phyloP scores from a whole-genome alignment of 768 basidiomycete genomes.

The Phylloporus arenicola region DNA sequence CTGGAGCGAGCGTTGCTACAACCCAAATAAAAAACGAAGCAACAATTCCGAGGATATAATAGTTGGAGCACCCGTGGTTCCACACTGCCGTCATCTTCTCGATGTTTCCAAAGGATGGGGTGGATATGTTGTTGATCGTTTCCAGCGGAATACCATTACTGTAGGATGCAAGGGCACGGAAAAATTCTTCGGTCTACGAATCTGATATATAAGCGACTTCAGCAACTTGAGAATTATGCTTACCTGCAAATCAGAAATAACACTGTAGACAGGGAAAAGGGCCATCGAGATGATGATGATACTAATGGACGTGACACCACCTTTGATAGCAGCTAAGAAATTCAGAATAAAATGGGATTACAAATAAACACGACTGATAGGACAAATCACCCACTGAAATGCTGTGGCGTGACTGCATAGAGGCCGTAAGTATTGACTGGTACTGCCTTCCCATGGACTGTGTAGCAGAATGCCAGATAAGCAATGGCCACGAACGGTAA shows the following conservation, averaged over 20 bases:
- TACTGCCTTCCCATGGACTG: slow-evolving; percentile 17
- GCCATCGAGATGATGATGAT: slow-evolving; percentile 28
- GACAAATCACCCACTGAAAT: slow-evolving; percentile 13
- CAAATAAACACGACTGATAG: background rate
- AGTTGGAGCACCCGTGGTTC: slow-evolving; percentile 17
- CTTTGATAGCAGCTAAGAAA: slow-evolving; percentile 22
- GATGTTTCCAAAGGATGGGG: slow-evolving; percentile 16
- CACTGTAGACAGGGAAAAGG: slow-evolving; percentile 18
- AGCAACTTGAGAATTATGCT: background rate
- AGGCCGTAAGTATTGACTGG: slow-evolving; percentile 24
- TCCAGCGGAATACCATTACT: slow-evolving; percentile 20
- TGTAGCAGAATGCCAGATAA: slow-evolving; percentile 27
- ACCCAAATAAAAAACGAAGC: slow-evolving; percentile 19
- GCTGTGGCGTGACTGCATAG: slow-evolving; percentile 14
- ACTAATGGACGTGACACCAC: slow-evolving; percentile 24
- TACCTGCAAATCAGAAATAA: slow-evolving; percentile 18
- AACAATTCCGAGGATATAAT: slow-evolving; percentile 16
- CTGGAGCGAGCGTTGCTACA: slow-evolving; percentile 21
- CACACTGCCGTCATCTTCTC: slow-evolving; percentile 13
- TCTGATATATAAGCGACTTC: background rate
- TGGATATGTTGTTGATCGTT: slow-evolving; percentile 20
- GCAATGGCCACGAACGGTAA: slow-evolving; percentile 25
- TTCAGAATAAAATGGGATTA: background rate
- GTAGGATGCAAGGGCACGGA: slow-evolving; percentile 14
- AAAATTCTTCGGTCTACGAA: slow-evolving; percentile 27